Evolutionary conservation across 139 green algal species (phyloP).

Genomic region (Ettlia oleoabundans): DNA sequence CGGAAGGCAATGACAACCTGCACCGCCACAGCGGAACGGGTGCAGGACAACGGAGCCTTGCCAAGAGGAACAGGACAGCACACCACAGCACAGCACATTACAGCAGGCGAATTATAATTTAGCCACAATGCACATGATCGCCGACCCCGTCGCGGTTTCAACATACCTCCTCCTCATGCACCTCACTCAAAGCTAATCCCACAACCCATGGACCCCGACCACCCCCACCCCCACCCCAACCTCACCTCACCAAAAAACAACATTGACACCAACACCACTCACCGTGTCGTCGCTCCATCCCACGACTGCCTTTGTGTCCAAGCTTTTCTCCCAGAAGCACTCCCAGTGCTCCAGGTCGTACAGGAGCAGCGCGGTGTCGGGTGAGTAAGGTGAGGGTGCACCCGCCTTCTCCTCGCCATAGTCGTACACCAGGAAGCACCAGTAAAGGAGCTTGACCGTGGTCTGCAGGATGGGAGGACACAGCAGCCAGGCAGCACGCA

Average conservation of each 20-base stretch:
- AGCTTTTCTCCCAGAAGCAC: conserved; percentile 53
- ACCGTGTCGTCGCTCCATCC: conserved; percentile 45
- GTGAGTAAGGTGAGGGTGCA: neutral
- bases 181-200: too few relatives aligned
- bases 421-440: conserved; percentile 37
- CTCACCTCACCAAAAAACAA: neutral
- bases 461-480: conserved; percentile 33
- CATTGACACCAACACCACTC: neutral
- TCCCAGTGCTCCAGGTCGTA: conserved; percentile 44
- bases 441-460: conserved; percentile 51
- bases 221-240: too few relatives aligned
- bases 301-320: conserved; percentile 46
- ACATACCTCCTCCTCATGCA: too few relatives aligned
- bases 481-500: too few relatives aligned
- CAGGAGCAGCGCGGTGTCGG: conserved; percentile 28
- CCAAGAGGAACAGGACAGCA: too few relatives aligned
- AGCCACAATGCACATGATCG: too few relatives aligned
- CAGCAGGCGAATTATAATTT: too few relatives aligned
- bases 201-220: too few relatives aligned
- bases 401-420: neutral
- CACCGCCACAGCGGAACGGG: too few relatives aligned
- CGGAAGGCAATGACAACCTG: conserved; percentile 46
- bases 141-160: too few relatives aligned
- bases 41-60: too few relatives aligned
- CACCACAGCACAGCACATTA: too few relatives aligned